phyloP scores from a whole-genome alignment of 1,284 basidiomycete genomes.

The Ustilago tritici region DNA sequence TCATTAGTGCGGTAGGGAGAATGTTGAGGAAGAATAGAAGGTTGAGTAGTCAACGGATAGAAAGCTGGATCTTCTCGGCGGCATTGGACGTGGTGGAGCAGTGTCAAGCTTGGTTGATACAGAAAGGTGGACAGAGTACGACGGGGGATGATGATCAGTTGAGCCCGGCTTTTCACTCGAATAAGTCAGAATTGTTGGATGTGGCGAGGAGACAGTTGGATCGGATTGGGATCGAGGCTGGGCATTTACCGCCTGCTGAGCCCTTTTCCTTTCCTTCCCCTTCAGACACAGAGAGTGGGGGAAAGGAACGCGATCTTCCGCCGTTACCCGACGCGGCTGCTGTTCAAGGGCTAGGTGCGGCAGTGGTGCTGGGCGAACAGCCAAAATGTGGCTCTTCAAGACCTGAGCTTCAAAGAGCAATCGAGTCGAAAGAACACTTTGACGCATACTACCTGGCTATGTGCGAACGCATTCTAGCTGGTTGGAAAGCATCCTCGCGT shows the following conservation, averaged over 20 bases:
- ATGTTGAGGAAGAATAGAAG: conserved; percentile 76
- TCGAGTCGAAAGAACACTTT: conserved; percentile 72
- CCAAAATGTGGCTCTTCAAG: conserved; percentile 68
- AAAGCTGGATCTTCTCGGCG: conserved; percentile 94
- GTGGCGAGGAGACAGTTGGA: conserved; percentile 83
- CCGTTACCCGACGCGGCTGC: conserved; percentile 19
- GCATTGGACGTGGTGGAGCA: conserved; percentile 86
- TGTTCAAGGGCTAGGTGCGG: not conserved
- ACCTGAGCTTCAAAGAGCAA: conserved; percentile 76
- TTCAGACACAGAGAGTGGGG: not conserved
- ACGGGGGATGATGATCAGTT: conserved; percentile 40
- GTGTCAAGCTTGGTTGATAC: conserved; percentile 79
- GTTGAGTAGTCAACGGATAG: conserved; percentile 78
- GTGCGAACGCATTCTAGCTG: conserved; percentile 83
- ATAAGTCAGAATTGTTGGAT: conserved; percentile 83
- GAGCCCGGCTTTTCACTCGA: conserved; percentile 60
- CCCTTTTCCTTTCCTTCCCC: conserved; percentile 72
- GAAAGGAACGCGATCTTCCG: conserved; percentile 40
- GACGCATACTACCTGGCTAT: conserved; percentile 68
- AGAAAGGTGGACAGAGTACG: conserved; percentile 34
- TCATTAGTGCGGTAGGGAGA: conserved; percentile 84
- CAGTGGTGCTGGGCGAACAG: conserved; percentile 14
- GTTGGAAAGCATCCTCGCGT: conserved; percentile 81
- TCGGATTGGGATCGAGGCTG: conserved; percentile 79
- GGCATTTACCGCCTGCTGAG: conserved; percentile 78